Percentiles rank a stretch among this genome's conserved stretches.
Evolutionary conservation across 2,329 filamentous ascomycete species (phyloP).

Genomic region (Clarireedia monteithiana): DNA sequence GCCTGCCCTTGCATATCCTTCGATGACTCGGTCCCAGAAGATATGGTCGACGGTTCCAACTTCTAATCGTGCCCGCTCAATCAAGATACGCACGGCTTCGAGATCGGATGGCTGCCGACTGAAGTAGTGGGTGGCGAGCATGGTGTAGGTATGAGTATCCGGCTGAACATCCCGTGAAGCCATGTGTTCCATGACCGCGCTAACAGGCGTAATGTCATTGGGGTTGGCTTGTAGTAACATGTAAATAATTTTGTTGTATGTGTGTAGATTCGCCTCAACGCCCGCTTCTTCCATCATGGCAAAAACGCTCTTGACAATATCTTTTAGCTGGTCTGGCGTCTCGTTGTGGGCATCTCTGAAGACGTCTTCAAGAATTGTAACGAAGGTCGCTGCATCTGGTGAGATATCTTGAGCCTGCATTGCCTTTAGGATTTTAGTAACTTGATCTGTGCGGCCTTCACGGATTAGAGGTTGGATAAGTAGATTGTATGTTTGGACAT

Average conservation of each 20-base stretch:
- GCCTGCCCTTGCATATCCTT: constrained; percentile 52
- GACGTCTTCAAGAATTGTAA: constrained; percentile 58
- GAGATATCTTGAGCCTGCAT: constrained; percentile 51
- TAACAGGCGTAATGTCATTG: constrained; percentile 40
- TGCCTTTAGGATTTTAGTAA: constrained; percentile 43
- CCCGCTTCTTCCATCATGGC: constrained; percentile 48
- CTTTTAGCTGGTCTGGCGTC: constrained; percentile 41
- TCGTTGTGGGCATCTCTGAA: constrained; percentile 36
- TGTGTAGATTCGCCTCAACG: constrained; percentile 51
- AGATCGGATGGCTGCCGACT: constrained; percentile 49
- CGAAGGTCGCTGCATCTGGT: constrained; percentile 64
- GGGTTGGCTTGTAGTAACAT: constrained; percentile 39
- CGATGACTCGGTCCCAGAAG: constrained; percentile 64
- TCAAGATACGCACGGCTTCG: constrained; percentile 49
- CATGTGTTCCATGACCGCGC: constrained; percentile 58
- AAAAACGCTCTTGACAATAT: constrained; percentile 47
- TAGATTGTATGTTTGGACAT: constrained; percentile 54
- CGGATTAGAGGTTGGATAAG: constrained; percentile 55
- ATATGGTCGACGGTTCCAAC: constrained; percentile 39
- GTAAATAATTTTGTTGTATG: constrained; percentile 65
- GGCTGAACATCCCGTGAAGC: constrained; percentile 41
- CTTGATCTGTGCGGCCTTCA: constrained; percentile 38
- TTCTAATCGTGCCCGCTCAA: constrained; percentile 38
- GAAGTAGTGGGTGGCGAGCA: constrained; percentile 63
- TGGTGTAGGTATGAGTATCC: constrained; percentile 64